Percentiles rank a stretch among this genome's conserved stretches.
These are phyloP conservation scores for Cydonia oblonga DNA, from an alignment of 331 rosid genomes.

Conservation along the genomic window DNA sequence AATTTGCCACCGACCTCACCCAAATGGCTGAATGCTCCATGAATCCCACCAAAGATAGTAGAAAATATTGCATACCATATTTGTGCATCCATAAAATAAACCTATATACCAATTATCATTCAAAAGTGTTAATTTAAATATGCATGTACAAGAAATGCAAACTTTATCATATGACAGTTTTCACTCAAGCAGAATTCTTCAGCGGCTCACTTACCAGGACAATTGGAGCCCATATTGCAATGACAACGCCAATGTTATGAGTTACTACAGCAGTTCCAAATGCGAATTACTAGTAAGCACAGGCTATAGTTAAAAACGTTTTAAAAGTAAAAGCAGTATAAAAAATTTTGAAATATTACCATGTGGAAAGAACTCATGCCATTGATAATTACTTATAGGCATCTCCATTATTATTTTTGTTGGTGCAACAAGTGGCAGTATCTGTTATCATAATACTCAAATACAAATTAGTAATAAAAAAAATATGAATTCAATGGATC, in stretches of 20 bases:
- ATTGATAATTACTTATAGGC: slow-evolving; percentile 61
- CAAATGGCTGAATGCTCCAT: slow-evolving; percentile 95
- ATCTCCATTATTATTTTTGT: slow-evolving; percentile 75
- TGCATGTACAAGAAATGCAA: slow-evolving; percentile 6
- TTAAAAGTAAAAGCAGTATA: slow-evolving; percentile 7
- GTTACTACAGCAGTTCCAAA: slow-evolving; percentile 38
- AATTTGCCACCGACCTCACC: slow-evolving; percentile 75
- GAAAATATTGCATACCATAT: slow-evolving; percentile 98
- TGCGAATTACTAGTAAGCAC: slow-evolving; percentile 14
- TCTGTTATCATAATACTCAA: slow-evolving; percentile 38
- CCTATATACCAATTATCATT: slow-evolving; percentile 43
- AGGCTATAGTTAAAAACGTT: slow-evolving; percentile 13
- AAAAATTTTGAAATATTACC: slow-evolving; percentile 37
- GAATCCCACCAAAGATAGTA: slow-evolving; percentile 82
- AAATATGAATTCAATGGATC: slow-evolving; percentile 1
- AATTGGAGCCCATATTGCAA: slow-evolving; percentile 97
- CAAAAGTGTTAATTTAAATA: not conserved
- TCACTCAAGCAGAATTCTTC: not conserved
- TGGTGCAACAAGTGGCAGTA: slow-evolving; percentile 72
- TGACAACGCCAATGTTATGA: slow-evolving; percentile 47
- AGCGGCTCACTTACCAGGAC: slow-evolving; percentile 53
- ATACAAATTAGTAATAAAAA: not conserved
- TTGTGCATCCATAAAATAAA: slow-evolving; percentile 95
- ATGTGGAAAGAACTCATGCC: slow-evolving; percentile 94
- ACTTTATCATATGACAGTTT: slow-evolving; percentile 2